Evolutionary conservation across 495 filamentous ascomycete species (phyloP), one percentile per base, ranked within the genome.

Genomic region (Lasiosphaeria ovina): DNA sequence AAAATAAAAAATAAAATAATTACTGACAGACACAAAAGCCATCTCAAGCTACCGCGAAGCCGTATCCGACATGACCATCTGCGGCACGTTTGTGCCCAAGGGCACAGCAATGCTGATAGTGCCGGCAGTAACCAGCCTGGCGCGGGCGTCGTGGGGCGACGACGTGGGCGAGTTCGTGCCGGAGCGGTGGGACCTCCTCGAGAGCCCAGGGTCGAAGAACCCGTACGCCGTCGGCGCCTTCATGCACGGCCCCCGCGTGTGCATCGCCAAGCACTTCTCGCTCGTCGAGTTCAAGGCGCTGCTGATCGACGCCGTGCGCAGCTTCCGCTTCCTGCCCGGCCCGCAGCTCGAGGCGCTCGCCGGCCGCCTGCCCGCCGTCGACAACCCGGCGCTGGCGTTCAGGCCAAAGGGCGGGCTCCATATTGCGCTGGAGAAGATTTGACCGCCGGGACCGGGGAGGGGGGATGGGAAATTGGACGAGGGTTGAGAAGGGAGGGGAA

Each of bases 221-320:
- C 69, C 69, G 24, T 69, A 68, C 47, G 61, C 55, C 12, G 51
- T 62, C 7, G 36, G 59, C 50, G 61, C 61, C 6, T 73, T 73
- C 45, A 40, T 52, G 24, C 56, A 59, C 54, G 72, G 72, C 10
- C 68, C 68, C 36, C 52, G 72, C 14, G 44, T 66, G 0, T 74
- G 70, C 56, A 66, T 73, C 24, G 72, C 68, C 35, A 69, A 69
- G 61, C 40, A 62, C 14, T 71, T 68, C 54, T 66, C 70, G 24
- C 12, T 71, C 47, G 45, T 66, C 14, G 70, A 71, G 58, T 47
- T 71, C 55, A 74, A 74, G 65, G 44, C 50, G 10, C 36, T 71
- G 35, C 56, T 74, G 40, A 31, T 72, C 31, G 65, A 66, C 62
- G 24, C 68, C n/a, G 58, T 71, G 24, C 42, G 58, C 11, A 59